Conservation (phyloP, 305 asterid species). For the Nicotiana rustica region DNA sequence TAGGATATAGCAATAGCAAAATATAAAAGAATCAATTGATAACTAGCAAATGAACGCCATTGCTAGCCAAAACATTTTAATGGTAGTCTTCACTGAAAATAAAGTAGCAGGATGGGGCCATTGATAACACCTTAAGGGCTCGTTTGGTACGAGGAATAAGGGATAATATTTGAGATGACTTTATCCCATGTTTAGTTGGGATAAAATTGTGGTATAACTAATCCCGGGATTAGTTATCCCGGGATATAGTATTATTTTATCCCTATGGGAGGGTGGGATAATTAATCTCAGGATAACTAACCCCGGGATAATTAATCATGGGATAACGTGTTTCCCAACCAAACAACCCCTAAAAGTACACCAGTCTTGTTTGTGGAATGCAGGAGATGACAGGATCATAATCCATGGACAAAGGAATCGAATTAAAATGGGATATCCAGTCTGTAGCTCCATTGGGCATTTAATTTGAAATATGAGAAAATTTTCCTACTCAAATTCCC, state of each 20-base stretch:
- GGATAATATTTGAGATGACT: too few relatives aligned
- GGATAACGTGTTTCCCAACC: too few relatives aligned
- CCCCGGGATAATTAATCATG: too few relatives aligned
- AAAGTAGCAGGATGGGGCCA: background rate
- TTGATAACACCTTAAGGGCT: background rate
- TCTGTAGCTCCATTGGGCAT: background rate
- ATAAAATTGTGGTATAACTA: too few relatives aligned
- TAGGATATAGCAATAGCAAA: background rate
- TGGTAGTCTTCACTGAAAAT: background rate
- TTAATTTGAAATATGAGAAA: background rate
- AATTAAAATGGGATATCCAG: background rate
- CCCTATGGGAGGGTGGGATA: too few relatives aligned
- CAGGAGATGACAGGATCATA: background rate
- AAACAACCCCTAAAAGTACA: background rate
- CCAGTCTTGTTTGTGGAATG: background rate
- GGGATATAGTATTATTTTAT: too few relatives aligned
- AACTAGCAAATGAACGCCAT: background rate
- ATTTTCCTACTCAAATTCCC: background rate
- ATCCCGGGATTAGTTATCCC: too few relatives aligned
- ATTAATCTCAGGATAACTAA: too few relatives aligned
- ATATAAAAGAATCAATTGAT: background rate
- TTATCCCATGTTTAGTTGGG: too few relatives aligned
- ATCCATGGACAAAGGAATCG: background rate
- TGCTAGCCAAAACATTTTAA: background rate
- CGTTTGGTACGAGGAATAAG: too few relatives aligned